These are phyloP conservation scores for Trichoderma sp. DNA, from an alignment of 2,329 filamentous ascomycete genomes.

Conservation along the genomic window DNA sequence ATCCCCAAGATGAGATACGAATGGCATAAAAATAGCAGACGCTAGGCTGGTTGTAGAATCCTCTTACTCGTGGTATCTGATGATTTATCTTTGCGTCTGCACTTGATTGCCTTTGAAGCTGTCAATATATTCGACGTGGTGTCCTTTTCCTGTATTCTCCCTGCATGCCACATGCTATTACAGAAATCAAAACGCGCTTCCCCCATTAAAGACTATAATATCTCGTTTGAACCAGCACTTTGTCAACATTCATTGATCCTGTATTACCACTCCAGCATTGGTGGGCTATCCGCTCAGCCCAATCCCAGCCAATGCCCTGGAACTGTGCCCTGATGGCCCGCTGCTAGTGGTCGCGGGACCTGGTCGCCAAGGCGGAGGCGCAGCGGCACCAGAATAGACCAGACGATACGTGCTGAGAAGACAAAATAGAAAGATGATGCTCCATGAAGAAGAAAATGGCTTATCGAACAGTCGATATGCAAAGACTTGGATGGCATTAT, in stretches of 20 bases:
- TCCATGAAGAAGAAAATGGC: neutral
- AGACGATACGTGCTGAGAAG: neutral
- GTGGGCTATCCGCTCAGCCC: neutral
- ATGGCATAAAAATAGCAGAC: neutral
- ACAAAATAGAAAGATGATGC: neutral
- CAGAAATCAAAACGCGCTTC: neutral
- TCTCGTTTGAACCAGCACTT: no score
- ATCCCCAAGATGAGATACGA: neutral
- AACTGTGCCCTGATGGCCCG: conserved; percentile 18
- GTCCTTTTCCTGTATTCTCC: no score
- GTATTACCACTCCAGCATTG: no score
- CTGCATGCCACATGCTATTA: neutral
- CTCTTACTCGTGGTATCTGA: neutral
- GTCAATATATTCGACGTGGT: neutral
- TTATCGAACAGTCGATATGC: no score
- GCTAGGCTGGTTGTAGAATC: neutral
- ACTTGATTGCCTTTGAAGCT: neutral
- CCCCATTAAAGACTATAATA: no score
- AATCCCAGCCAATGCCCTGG: conserved; percentile 18
- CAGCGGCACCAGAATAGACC: neutral
- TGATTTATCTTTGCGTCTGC: neutral
- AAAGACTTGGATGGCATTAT: neutral
- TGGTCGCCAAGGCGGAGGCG: conserved; percentile 17
- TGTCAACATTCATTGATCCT: no score
- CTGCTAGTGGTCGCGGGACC: conserved; percentile 22